These are phyloP conservation scores for Casuarina cunninghamiana DNA, from an alignment of 306 rosid species.

Conservation along the genomic window DNA sequence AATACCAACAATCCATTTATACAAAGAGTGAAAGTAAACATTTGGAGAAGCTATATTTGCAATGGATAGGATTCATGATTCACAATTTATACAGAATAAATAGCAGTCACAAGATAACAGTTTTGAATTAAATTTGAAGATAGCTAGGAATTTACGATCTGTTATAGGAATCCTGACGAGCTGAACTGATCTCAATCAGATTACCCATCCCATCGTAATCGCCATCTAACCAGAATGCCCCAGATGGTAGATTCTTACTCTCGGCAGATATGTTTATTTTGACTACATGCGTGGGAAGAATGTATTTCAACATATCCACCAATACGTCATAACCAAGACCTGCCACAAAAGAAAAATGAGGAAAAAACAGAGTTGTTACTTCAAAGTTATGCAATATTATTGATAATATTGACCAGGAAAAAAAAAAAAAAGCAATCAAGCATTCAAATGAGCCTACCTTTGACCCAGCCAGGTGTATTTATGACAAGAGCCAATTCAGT, in stretches of 20 bases:
- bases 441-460: slow-evolving; percentile 47
- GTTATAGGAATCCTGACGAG: slow-evolving; percentile 67
- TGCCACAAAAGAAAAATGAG: slow-evolving; percentile 34
- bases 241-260: slow-evolving; percentile 78
- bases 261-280: slow-evolving; percentile 68
- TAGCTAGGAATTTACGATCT: slow-evolving; percentile 63
- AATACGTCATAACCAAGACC: slow-evolving; percentile 81
- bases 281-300: slow-evolving; percentile 78
- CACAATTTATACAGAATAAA: neutral
- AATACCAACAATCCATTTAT: neutral
- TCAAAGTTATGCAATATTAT: slow-evolving; percentile 4
- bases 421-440: slow-evolving; percentile 3
- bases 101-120: slow-evolving; percentile 7
- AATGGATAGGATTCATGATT: neutral
- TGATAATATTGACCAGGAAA: slow-evolving; percentile 4
- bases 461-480: slow-evolving; percentile 97
- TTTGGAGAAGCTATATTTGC: neutral
- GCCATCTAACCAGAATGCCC: slow-evolving; percentile 73
- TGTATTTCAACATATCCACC: slow-evolving; percentile 70
- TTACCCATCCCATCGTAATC: slow-evolving; percentile 34
- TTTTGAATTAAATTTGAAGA: slow-evolving; percentile 16
- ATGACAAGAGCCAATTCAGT: slow-evolving; percentile 73
- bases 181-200: slow-evolving; percentile 71
- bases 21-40: neutral
- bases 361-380: slow-evolving; percentile 19